A percentile compares a stretch with the other conserved stretches of the same genome.
phyloP scores from a whole-genome alignment of 768 basidiomycete genomes.

The Tremella mesenterica region DNA sequence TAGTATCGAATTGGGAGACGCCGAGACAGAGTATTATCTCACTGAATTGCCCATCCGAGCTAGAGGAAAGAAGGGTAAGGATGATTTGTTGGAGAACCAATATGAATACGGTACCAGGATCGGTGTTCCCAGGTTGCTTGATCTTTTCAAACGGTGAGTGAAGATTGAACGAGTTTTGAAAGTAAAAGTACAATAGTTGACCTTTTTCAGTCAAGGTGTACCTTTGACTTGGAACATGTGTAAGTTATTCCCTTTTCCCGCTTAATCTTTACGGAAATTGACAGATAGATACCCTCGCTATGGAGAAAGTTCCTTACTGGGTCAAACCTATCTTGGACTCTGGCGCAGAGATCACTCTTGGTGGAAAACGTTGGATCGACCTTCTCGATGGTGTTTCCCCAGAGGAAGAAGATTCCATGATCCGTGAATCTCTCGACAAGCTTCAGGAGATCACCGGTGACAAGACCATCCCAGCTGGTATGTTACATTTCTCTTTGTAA shows the following conservation, averaged over 20 bases:
- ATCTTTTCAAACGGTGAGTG: constrained; percentile 19
- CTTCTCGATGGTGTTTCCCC: constrained; percentile 4
- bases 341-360: constrained; percentile 21
- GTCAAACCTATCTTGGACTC: constrained; percentile 19
- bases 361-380: constrained; percentile 17
- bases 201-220: constrained; percentile 10
- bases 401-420: constrained; percentile 23
- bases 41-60: constrained; percentile 9
- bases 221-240: constrained; percentile 26
- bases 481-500: neutral
- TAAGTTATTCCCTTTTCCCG: neutral
- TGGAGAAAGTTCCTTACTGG: constrained; percentile 25
- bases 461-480: constrained; percentile 23
- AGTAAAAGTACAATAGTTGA: neutral
- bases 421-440: constrained; percentile 25
- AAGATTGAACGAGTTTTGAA: neutral
- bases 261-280: neutral
- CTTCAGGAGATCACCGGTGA: constrained; percentile 30
- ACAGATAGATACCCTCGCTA: constrained; percentile 14
- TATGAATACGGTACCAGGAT: constrained; percentile 21
- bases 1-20: neutral
- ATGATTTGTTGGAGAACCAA: constrained; percentile 18
- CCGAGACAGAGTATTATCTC: neutral
- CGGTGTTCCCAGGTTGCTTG: constrained; percentile 16
- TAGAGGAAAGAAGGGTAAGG: constrained; percentile 9